These are phyloP conservation scores for Jamesozyma gamospora DNA, from an alignment of 805 yeast genomes.

Conservation along the genomic window DNA sequence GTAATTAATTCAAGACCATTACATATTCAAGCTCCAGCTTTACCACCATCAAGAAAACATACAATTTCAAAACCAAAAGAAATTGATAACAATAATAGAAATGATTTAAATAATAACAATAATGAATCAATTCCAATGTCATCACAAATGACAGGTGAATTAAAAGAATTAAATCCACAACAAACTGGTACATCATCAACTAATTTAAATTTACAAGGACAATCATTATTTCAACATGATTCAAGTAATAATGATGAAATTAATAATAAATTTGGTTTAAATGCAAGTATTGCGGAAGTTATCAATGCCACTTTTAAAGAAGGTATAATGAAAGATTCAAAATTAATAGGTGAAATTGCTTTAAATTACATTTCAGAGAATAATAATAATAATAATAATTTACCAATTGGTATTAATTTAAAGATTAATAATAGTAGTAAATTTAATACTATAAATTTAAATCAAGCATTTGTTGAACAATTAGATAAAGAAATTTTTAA, in stretches of 20 bases:
- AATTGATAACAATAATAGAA: neutral
- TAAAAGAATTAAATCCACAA: conserved; percentile 33
- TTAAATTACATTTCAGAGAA: conserved; percentile 51
- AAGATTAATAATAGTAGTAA: conserved; percentile 34
- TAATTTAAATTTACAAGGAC: conserved; percentile 13
- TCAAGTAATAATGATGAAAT: conserved; percentile 23
- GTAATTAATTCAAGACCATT: conserved; percentile 9
- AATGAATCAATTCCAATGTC: conserved; percentile 6
- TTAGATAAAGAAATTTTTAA: conserved; percentile 35
- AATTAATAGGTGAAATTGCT: conserved; percentile 79
- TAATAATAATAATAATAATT: conserved; percentile 15
- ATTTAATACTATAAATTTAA: conserved; percentile 40
- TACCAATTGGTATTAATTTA: conserved; percentile 37
- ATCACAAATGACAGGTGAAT: conserved; percentile 25
- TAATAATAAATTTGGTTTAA: conserved; percentile 47
- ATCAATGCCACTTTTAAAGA: conserved; percentile 64
- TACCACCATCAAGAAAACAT: conserved; percentile 47
- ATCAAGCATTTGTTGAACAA: conserved; percentile 45
- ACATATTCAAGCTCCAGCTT: conserved; percentile 39
- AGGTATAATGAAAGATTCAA: conserved; percentile 50
- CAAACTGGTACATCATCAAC: conserved; percentile 35
- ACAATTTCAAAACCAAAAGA: conserved; percentile 2
- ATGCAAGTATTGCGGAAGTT: conserved; percentile 79
- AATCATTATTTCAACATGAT: conserved; percentile 39
- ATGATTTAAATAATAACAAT: neutral